Base-by-base conservation (phyloP, 1,284 basidiomycete species). In the Bondarzewia mesenterica region DNA sequence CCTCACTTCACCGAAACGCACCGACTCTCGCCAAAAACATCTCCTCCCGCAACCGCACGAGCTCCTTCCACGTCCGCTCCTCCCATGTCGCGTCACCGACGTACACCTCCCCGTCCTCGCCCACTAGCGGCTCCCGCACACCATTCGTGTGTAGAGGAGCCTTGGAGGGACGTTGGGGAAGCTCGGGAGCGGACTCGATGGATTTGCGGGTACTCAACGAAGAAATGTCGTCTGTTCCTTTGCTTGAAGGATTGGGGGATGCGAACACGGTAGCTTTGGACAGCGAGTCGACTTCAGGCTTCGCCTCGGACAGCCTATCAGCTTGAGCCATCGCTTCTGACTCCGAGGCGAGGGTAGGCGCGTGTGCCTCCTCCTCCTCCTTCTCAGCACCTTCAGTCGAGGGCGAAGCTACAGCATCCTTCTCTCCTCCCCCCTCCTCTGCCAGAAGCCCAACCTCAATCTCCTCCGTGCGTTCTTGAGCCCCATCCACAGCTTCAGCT, bases 1-100 rank as follows among this genome's bases (percentile, higher is more conserved):
- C 40, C 4, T 22, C 40, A 16, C 21, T 21, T 58, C 49, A 69
- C 55, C 71, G 72, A 48, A 78, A 59, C 4, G 79, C 81, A 1
- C 92, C 92, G 27, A 93, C 69, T 47, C 91, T 70, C 29, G 91
- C 85, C 80, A 82, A 91, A 67, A 89, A 93, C 86, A 95, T 92
- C 46, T 86, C 85, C 67, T 95, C 91, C 58, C 85, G 84, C 55
- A 96, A 64, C 48, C 75, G 75, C 7, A 87, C 74, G 14, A 96
- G 66, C 67, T 91, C 85, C 58, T 81, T 85, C 91, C 92, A 96
- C 37, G 88, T 85, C 51, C 85, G 77, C 60, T 90, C 89, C 66
- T 95, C 93, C 93, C 92, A 95, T 2, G 80, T 85, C 20, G 78
- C 69, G 37, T 84, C 79, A 15, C 80, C 76, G 18, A 82, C 72